Base-by-base conservation (phyloP, 139 green algal genomes). In the Tetradesmus obliquus region DNA sequence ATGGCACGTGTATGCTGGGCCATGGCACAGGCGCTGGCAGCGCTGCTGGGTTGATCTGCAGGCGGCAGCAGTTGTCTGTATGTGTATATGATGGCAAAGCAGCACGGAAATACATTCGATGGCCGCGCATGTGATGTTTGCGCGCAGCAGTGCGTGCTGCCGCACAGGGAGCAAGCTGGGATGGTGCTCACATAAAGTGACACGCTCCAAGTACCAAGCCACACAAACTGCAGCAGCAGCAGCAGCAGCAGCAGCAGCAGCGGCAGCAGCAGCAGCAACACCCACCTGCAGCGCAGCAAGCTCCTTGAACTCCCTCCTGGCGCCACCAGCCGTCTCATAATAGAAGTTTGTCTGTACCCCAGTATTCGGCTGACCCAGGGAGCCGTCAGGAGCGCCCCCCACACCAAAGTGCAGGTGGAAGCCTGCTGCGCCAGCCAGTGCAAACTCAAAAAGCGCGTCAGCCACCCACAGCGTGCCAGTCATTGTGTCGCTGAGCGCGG, bases 311-410 rank as follows among this genome's bases (percentile, higher is more conserved):
- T 76, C 66, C 66, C 17, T 76, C 66, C 74, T 82, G 3, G 53
- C 74, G 17, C 24, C 55, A 58, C 86, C 69, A 19, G 79, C 86
- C 17, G 17, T n/a, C 9, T 90, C 54, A 12, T 69, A 84, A 71
- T 91, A 24, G 24, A 92, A 92, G 84, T 92, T 92, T 9, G 90
- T 92, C 90, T 92, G 90, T 6, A 92, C 90, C 2, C 90, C 90
- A 1, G 83, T 89, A 82, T 92, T 92, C 32, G 90, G 90, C 71
- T 89, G 82, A 57, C 88, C 55, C 8, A 72, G 81, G 24, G 13
- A 24, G 15, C 66, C 66, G 17, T 76, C 66, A 76, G 66, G 89
- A 32, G 54, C 24, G 0, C 90, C 90, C 3, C 90, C 90, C 57
- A 90, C 19, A 5, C 84, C 84, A 83, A 83, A 92, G 13, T 92